Evolutionary conservation across 2,329 filamentous ascomycete genomes (phyloP).

Genomic region (Didymellaceae sp.): DNA sequence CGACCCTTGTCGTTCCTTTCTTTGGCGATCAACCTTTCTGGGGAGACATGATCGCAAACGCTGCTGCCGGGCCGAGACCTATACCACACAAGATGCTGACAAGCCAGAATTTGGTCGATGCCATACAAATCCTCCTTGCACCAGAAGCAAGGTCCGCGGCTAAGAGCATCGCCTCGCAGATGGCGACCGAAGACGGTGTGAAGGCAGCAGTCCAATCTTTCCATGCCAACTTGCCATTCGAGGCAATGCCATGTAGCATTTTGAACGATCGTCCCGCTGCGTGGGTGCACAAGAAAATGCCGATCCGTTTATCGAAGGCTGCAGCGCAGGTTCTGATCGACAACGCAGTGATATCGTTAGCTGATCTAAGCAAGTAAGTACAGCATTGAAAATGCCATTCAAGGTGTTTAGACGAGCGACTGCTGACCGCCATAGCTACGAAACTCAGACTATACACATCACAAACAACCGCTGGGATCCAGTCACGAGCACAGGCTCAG

Average conservation of each 20-base stretch:
- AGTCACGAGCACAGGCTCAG: slow-evolving; percentile 68
- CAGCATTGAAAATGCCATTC: too few species aligned
- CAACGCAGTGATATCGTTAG: slow-evolving; percentile 20
- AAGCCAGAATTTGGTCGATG: slow-evolving; percentile 28
- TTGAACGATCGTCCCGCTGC: slow-evolving; percentile 28
- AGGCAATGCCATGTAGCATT: slow-evolving; percentile 32
- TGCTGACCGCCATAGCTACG: slow-evolving; percentile 17
- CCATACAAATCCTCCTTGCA: slow-evolving; percentile 33
- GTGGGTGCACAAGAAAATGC: slow-evolving; percentile 29
- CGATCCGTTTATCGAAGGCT: slow-evolving; percentile 30
- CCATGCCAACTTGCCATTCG: slow-evolving; percentile 36
- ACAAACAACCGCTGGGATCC: slow-evolving; percentile 62
- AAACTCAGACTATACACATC: slow-evolving; percentile 38
- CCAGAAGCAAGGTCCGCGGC: slow-evolving; percentile 25
- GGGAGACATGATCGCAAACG: slow-evolving; percentile 38
- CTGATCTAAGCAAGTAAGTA: slow-evolving; percentile 28
- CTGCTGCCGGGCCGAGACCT: slow-evolving; percentile 38
- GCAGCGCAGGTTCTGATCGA: slow-evolving; percentile 33
- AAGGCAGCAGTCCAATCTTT: slow-evolving; percentile 34
- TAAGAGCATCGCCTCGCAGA: slow-evolving; percentile 27
- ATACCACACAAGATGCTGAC: slow-evolving; percentile 33
- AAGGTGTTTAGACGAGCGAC: not conserved
- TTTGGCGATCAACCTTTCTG: slow-evolving; percentile 52
- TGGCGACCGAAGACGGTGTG: slow-evolving; percentile 31
- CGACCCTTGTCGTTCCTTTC: slow-evolving; percentile 82